These are phyloP conservation scores for Geranium incanum DNA, from an alignment of 441 rosid genomes.

Conservation along the genomic window DNA sequence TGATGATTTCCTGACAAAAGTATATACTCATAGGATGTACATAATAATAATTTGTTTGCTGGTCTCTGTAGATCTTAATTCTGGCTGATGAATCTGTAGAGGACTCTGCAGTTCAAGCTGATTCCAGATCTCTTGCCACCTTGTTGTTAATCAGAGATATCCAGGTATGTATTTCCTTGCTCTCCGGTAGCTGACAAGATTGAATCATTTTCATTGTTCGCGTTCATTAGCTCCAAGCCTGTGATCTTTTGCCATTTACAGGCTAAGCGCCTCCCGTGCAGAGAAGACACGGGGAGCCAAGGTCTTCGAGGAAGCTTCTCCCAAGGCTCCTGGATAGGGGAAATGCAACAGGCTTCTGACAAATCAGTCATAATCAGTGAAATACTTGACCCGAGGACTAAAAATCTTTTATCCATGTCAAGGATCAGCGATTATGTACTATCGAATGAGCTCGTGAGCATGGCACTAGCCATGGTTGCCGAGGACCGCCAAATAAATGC, in stretches of 20 bases:
- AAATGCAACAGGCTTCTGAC: constrained; percentile 75
- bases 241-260: constrained; percentile 19
- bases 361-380: constrained; percentile 64
- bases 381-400: constrained; percentile 67
- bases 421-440: constrained; percentile 66
- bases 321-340: constrained; percentile 64
- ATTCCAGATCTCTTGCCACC: constrained; percentile 73
- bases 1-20: neutral
- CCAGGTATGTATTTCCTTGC: constrained; percentile 37
- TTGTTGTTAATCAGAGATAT: constrained; percentile 64
- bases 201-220: no score
- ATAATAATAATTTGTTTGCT: constrained; percentile 12
- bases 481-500: constrained; percentile 68
- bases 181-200: neutral
- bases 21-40: neutral
- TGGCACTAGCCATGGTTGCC: constrained; percentile 79
- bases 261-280: constrained; percentile 66
- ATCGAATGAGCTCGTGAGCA: constrained; percentile 74
- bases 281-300: constrained; percentile 36
- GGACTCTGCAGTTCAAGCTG: constrained; percentile 81
- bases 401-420: constrained; percentile 57
- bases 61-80: constrained; percentile 47
- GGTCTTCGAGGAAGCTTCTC: constrained; percentile 44
- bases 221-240: constrained; percentile 8
- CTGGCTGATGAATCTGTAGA: constrained; percentile 73